Percentiles rank a stretch among this genome's conserved stretches.
phyloP scores from a whole-genome alignment of 2,329 filamentous ascomycete species.

The Trichoderma endophyticum region DNA sequence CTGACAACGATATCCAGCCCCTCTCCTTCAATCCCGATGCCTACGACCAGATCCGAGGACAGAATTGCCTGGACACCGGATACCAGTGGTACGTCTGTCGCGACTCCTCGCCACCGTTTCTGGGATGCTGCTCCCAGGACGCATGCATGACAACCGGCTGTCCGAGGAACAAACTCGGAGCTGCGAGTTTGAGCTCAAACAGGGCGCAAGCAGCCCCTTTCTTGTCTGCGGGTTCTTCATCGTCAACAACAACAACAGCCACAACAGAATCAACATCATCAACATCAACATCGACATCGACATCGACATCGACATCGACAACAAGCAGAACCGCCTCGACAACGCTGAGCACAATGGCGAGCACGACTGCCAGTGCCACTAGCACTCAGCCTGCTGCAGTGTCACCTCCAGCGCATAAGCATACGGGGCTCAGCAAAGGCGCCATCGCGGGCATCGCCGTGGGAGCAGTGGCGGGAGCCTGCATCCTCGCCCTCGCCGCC shows the following conservation, averaged over 20 bases:
- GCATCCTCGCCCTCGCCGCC: not conserved
- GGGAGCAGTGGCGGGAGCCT: not conserved
- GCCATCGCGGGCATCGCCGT: constrained; percentile 9
- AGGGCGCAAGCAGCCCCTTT: constrained; percentile 6
- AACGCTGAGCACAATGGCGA: not conserved
- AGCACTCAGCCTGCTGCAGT: not conserved
- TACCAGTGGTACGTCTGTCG: constrained; percentile 36
- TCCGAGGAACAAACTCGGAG: constrained; percentile 24
- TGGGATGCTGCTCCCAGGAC: constrained; percentile 37
- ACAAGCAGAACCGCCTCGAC: not conserved
- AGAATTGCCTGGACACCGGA: constrained; percentile 30
- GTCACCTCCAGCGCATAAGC: not conserved
- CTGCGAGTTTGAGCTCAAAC: constrained; percentile 27
- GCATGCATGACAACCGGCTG: constrained; percentile 27
- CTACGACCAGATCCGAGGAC: constrained; percentile 29
- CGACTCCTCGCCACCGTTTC: constrained; percentile 30
- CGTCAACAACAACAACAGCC: not conserved
- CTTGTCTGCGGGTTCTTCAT: not conserved
- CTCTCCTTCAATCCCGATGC: constrained; percentile 29
- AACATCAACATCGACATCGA: not conserved
- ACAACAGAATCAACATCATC: not conserved
- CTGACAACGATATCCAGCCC: constrained; percentile 26
- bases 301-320: not conserved
- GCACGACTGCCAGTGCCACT: not conserved
- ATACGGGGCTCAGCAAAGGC: constrained; percentile 3